phyloP scores from a whole-genome alignment of 306 rosid genomes.

The Gastrolobium bilobum region DNA sequence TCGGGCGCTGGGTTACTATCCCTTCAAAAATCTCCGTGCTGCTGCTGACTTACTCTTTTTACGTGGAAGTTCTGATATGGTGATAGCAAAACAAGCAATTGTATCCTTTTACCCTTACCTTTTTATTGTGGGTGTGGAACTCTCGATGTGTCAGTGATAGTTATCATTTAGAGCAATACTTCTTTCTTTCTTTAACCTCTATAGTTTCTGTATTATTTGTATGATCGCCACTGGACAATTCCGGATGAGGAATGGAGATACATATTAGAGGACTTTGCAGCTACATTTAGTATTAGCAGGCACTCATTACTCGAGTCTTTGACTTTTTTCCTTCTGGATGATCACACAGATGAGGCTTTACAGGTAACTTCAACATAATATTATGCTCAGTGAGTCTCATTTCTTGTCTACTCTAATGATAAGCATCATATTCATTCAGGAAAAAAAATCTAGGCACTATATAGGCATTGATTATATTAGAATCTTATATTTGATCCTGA shows the following conservation, averaged over 20 bases:
- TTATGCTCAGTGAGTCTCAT: slow-evolving; percentile 39
- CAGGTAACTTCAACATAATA: slow-evolving; percentile 62
- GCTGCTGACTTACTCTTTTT: slow-evolving; percentile 92
- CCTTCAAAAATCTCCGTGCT: slow-evolving; percentile 80
- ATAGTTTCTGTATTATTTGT: slow-evolving; percentile 91
- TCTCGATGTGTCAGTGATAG: slow-evolving; percentile 30
- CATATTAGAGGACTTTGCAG: slow-evolving; percentile 85
- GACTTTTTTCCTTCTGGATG: slow-evolving; percentile 88
- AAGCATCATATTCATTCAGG: slow-evolving; percentile 26
- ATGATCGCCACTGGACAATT: slow-evolving; percentile 90
- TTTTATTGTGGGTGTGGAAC: slow-evolving; percentile 18
- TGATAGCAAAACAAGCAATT: slow-evolving; percentile 95
- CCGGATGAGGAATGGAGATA: slow-evolving; percentile 89
- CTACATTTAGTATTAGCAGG: slow-evolving; percentile 78
- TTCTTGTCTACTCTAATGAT: slow-evolving; percentile 30
- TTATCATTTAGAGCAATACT: slow-evolving; percentile 33
- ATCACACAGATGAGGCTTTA: slow-evolving; percentile 84
- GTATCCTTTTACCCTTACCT: slow-evolving; percentile 75
- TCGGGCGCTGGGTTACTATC: slow-evolving; percentile 74
- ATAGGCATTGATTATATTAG: background rate
- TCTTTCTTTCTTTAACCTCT: slow-evolving; percentile 63
- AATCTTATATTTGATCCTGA: slow-evolving; percentile 27
- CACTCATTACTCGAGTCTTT: slow-evolving; percentile 82
- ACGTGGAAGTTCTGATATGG: slow-evolving; percentile 83
- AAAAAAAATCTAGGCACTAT: slow-evolving; percentile 21